Evolutionary conservation across 306 rosid species (phyloP).

Genomic region (Cercis canadensis): DNA sequence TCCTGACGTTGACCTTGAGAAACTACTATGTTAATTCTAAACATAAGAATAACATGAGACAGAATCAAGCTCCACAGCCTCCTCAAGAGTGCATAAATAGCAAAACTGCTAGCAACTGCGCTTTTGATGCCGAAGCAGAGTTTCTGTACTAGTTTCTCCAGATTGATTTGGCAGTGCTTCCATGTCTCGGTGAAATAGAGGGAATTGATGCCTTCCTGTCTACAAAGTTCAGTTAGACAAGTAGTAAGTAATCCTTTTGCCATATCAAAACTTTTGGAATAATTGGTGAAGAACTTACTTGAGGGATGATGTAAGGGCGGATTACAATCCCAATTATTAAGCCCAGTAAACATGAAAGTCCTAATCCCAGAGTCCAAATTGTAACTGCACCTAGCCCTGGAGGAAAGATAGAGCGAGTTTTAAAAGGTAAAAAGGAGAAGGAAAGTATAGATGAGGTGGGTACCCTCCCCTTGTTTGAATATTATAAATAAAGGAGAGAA

Average conservation of each 20-base stretch:
- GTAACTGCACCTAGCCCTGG: constrained; percentile 54
- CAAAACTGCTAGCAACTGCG: constrained; percentile 63
- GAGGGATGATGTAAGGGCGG: constrained; percentile 50
- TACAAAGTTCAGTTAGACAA: constrained; percentile 49
- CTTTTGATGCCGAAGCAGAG: constrained; percentile 67
- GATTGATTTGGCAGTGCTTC: constrained; percentile 72
- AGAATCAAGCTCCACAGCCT: constrained; percentile 48
- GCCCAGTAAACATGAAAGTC: constrained; percentile 54
- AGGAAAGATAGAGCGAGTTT: constrained; percentile 7
- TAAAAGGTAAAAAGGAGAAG: too few relatives aligned
- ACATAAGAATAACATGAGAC: constrained; percentile 51
- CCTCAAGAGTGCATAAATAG: constrained; percentile 19
- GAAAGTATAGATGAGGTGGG: too few relatives aligned
- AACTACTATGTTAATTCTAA: constrained; percentile 38
- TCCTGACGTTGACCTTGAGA: constrained; percentile 40
- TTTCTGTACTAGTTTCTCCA: constrained; percentile 63
- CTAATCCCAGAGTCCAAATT: constrained; percentile 58
- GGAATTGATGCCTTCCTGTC: constrained; percentile 62
- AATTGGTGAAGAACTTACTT: constrained; percentile 52
- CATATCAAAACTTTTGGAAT: not conserved
- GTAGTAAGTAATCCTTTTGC: constrained; percentile 27
- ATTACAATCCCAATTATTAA: constrained; percentile 44
- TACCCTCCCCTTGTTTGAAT: too few relatives aligned
- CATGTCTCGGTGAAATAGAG: constrained; percentile 53
- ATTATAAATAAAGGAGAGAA: too few relatives aligned